Percentiles rank a stretch among this genome's conserved stretches.
phyloP scores from a whole-genome alignment of 306 rosid species.

The Oxytropis ochrocephala region DNA sequence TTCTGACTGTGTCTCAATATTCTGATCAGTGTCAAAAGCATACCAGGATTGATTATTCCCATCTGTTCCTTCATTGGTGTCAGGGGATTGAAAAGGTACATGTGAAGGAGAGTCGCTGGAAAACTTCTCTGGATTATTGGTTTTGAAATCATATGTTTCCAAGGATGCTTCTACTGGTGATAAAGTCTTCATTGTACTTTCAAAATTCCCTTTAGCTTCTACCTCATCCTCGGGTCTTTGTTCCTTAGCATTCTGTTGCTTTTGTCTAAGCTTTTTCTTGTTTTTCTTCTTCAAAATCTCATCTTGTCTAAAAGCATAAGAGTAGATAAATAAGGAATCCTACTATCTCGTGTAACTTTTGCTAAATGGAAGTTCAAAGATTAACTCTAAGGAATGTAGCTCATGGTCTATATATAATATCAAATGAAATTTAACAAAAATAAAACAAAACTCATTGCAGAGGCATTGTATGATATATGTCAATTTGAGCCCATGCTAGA shows the following conservation, averaged over 20 bases:
- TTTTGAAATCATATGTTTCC: slow-evolving; percentile 30
- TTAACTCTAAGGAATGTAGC: neutral
- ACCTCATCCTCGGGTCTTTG: slow-evolving; percentile 28
- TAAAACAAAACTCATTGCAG: neutral
- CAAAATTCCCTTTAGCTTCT: slow-evolving; percentile 28
- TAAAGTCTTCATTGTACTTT: slow-evolving; percentile 23
- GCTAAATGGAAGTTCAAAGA: neutral
- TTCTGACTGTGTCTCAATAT: slow-evolving; percentile 34
- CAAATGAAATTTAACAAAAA: neutral
- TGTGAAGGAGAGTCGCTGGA: slow-evolving; percentile 25
- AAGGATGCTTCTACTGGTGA: slow-evolving; percentile 40
- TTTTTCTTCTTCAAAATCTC: slow-evolving; percentile 66
- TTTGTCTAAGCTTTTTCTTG: slow-evolving; percentile 75
- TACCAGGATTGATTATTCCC: slow-evolving; percentile 24
- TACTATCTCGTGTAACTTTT: neutral
- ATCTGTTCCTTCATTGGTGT: slow-evolving; percentile 31
- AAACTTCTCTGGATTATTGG: slow-evolving; percentile 19
- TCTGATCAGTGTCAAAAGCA: slow-evolving; percentile 29
- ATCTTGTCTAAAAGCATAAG: slow-evolving; percentile 49
- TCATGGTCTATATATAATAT: neutral
- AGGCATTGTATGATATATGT: neutral
- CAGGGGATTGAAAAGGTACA: slow-evolving; percentile 30
- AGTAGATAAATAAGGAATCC: slow-evolving; percentile 4
- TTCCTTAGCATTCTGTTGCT: slow-evolving; percentile 62
- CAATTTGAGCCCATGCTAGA: neutral